Conservation (phyloP, 139 green algal genomes). For the Edaphochlamys debaryana region DNA sequence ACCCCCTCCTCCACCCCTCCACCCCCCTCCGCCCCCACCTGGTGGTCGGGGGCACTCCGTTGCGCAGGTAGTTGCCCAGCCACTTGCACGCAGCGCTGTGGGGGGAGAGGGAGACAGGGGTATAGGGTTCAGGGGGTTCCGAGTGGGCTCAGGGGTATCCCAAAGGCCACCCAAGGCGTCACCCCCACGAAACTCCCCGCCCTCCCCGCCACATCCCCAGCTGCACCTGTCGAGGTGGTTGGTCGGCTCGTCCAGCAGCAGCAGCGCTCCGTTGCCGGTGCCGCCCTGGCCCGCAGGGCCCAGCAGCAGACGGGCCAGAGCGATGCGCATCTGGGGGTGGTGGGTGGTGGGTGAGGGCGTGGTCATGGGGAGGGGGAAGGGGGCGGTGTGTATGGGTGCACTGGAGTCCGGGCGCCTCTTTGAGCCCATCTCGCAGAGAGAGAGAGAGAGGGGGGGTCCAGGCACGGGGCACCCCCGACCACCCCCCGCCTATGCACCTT, state of each 20-base stretch:
- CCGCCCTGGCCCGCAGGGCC: conserved; percentile 61
- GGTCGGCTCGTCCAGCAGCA: conserved; percentile 73
- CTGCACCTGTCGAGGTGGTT: conserved; percentile 65
- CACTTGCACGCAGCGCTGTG: conserved; percentile 63
- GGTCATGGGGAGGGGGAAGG: neutral
- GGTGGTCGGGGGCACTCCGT: conserved; percentile 37
- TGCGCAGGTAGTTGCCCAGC: conserved; percentile 71
- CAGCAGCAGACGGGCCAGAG: conserved; percentile 79
- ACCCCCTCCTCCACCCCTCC: no score
- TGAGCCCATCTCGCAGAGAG: no score
- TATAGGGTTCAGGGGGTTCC: no score
- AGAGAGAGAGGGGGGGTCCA: no score
- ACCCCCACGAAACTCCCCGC: no score
- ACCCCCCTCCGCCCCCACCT: neutral
- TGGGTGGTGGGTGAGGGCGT: no score
- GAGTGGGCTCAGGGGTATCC: no score
- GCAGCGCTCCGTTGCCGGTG: conserved; percentile 21
- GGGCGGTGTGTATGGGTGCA: neutral
- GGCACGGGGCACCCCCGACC: no score
- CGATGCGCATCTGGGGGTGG: conserved; percentile 77
- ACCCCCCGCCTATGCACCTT: no score
- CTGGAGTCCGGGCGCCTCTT: no score
- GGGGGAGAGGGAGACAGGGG: neutral
- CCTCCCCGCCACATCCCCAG: no score
- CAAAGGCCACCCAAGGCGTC: no score